Base-by-base conservation (phyloP, 495 filamentous ascomycete species). In the Hyaloscypha variabilis region DNA sequence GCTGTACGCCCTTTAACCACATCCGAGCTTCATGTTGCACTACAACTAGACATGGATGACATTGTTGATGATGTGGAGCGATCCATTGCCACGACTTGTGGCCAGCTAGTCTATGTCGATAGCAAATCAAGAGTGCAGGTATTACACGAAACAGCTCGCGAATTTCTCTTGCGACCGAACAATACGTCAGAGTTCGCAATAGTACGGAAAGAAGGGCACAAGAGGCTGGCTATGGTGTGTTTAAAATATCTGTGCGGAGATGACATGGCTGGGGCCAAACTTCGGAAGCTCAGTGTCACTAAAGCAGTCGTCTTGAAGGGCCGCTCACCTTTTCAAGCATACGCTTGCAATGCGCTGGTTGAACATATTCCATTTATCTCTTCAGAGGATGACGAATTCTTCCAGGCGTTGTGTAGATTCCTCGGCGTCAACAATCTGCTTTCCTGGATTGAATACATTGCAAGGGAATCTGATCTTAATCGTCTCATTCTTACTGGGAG, bases 61-160 rank as follows among this genome's bases (percentile, higher is more conserved):
- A 56, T 51, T 13, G 23, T 73, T 4, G 63, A 54, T 23, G 55
- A 59, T 34, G 30, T 34, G 30, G 5, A 10, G 8, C 28, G 2
- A 53, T 73, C 3, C 2, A 26, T 26, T 6, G 51, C 1, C 26
- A 54, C 2, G 5, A 34, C 30, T 5, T 83, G 79, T 58, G 76
- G 81, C 1, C 73, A 75, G 0, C 77, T 83, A 21, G 63, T 82
- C 0, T 62, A 64, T 14, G 39, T 42, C 2, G 39, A 42, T 14
- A 11, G 8, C 6, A 10, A 14, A 3, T 42, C 39, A 3, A 6
- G 39, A 11, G 39, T 42, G 8, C 39, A 42, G 39, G 6, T 42
- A 6, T 11, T 42, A 6, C 39, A 42, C 13, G 8, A 42, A 19
- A 42, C 39, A 6, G 39, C 14, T 2, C 6, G 39, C 8, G 39